A percentile compares a stretch with the other conserved stretches of the same genome.
Conservation (phyloP, 129 eudicot species). For the sunflower (Helianthus annuus) region HanXRQr2.0-SUNRISE NC_035437.2:54578446-54578945, state of each 20-base stretch:
- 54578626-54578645: conserved; percentile 19
- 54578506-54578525: background rate
- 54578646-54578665: conserved; percentile 28
- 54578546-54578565: conserved; percentile 47
- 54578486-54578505: too few species aligned
- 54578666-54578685: conserved; percentile 27
- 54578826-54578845: background rate
- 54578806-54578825: conserved; percentile 34
- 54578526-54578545: conserved; percentile 21
- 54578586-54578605: conserved; percentile 38
- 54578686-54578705: conserved; percentile 13
- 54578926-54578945: too few species aligned
- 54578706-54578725: background rate
- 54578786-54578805: conserved; percentile 41
- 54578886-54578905: background rate
- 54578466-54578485: too few species aligned
- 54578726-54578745: background rate
- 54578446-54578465: too few species aligned
- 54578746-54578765: conserved; percentile 26
- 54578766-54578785: conserved; percentile 8
- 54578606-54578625: conserved; percentile 21
- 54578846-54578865: background rate
- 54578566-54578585: conserved; percentile 41
- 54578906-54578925: background rate
- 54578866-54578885: background rate